These are phyloP conservation scores for Fusarium lateritium DNA, from an alignment of 2,329 filamentous ascomycete genomes.

Conservation along the genomic window DNA sequence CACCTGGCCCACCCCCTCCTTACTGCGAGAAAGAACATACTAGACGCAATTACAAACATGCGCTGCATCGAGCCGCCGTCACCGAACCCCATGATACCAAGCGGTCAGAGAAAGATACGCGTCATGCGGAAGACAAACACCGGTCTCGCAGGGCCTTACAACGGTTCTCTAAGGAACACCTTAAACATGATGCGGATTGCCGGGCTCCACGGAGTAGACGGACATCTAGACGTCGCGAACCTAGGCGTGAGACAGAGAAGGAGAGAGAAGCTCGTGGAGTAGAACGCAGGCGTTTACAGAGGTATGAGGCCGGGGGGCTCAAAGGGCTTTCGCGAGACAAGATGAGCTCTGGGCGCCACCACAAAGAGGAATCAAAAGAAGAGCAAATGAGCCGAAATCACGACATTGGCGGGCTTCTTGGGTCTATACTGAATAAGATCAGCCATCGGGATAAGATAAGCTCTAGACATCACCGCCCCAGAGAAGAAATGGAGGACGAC, in stretches of 20 bases:
- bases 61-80: slow-evolving; percentile 3
- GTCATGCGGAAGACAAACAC: background rate
- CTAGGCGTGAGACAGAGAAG: background rate
- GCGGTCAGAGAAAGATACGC: background rate
- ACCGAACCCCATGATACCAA: slow-evolving; percentile 2
- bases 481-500: background rate
- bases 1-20: background rate
- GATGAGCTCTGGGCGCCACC: background rate
- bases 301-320: too few relatives aligned
- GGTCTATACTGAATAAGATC: background rate
- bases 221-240: background rate
- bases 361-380: background rate
- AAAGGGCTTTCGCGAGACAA: background rate
- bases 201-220: background rate
- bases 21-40: background rate
- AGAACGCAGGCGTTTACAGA: too few relatives aligned
- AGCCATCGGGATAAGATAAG: too few relatives aligned
- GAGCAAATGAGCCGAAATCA: background rate
- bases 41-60: slow-evolving; percentile 4
- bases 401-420: background rate
- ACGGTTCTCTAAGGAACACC: background rate
- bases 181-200: background rate
- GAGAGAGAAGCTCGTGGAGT: background rate
- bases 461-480: background rate
- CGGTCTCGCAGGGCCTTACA: slow-evolving; percentile 2